Evolutionary conservation across 768 basidiomycete species (phyloP), one percentile per base, ranked within the genome.

Genomic region (Agrocybe praecox): DNA sequence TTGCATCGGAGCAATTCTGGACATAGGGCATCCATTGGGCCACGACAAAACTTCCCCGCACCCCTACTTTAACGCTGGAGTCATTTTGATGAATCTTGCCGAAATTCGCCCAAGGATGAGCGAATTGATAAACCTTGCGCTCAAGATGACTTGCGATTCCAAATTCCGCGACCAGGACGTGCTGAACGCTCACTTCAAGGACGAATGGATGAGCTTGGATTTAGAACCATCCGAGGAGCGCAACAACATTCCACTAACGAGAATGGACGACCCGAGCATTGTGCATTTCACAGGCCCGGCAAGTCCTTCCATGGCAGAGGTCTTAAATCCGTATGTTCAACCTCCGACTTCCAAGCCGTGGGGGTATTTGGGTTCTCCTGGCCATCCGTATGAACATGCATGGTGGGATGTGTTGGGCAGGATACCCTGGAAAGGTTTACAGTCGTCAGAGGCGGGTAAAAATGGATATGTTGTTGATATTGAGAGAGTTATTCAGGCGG

Each of bases 201-300:
- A 56, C 6, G 64, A 74, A 32, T 84, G 82, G 81, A 57, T 59
- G n/a, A 50, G 69, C 34, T 55, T 85, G 24, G 64, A 67, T 49
- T 66, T 82, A 26, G 56, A 52, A 29, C 55, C 67, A 10, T 69
- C 72, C 11, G 48, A 56, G 6, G 78, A 81, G 22, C 69, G 81
- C 49, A 65, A 72, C 12, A 10, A 14, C 14, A 29, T 61, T 1
- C 46, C 57, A 65, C 29, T 80, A 34, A 61, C 61, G 7, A 69
- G 68, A 26, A 75, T 80, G 75, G 56, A 65, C 19, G 67, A 80
- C 36, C 77, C 81, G 0, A 60, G 59, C 10, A 76, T 86, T 57
- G 80, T 85, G 12, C 85, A 84, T 62, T 86, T 86, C 67, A 83
- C 83, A 2, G 83, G 85, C 1, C 79, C 84, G 1, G 71, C 83